Evolutionary conservation across 2,329 filamentous ascomycete species (phyloP).

Genomic region (Ploettnerulaceae sp.): DNA sequence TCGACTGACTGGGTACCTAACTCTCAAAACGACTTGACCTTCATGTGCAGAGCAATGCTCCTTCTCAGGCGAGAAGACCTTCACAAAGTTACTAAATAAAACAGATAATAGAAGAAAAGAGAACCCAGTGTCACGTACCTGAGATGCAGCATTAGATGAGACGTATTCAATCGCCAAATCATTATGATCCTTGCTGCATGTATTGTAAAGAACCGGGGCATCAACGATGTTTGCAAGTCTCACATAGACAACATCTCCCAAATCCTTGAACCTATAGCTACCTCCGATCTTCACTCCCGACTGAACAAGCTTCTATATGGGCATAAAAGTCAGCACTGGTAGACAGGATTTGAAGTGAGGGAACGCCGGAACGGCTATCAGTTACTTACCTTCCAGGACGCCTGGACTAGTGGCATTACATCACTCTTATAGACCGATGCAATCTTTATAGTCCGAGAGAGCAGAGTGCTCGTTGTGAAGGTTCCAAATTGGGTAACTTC

Average conservation of each 20-base stretch:
- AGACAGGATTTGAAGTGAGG: slow-evolving; percentile 2
- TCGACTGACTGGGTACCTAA: slow-evolving; percentile 34
- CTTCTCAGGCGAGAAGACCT: slow-evolving; percentile 4
- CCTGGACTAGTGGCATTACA: slow-evolving; percentile 18
- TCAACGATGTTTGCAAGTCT: slow-evolving; percentile 26
- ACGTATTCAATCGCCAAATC: slow-evolving; percentile 28
- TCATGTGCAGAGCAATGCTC: slow-evolving; percentile 41
- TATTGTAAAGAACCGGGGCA: slow-evolving; percentile 22
- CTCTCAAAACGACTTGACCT: slow-evolving; percentile 51
- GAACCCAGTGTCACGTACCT: slow-evolving; percentile 11
- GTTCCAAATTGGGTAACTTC: slow-evolving; percentile 6
- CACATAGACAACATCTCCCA: slow-evolving; percentile 22
- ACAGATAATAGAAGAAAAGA: not conserved
- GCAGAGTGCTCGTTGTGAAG: slow-evolving; percentile 30
- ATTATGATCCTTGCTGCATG: slow-evolving; percentile 18
- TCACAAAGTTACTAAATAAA: not conserved
- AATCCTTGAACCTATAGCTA: slow-evolving; percentile 9
- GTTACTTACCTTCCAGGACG: slow-evolving; percentile 22
- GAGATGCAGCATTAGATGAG: slow-evolving; percentile 15
- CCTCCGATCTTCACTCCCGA: slow-evolving; percentile 14
- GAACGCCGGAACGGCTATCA: not conserved
- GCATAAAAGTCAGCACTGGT: not conserved
- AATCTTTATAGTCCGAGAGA: slow-evolving; percentile 29
- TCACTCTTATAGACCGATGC: slow-evolving; percentile 22
- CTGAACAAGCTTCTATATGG: slow-evolving; percentile 17